Conservation (phyloP, 2,329 filamentous ascomycete genomes). For the Didymosphaeria variabile region DNA sequence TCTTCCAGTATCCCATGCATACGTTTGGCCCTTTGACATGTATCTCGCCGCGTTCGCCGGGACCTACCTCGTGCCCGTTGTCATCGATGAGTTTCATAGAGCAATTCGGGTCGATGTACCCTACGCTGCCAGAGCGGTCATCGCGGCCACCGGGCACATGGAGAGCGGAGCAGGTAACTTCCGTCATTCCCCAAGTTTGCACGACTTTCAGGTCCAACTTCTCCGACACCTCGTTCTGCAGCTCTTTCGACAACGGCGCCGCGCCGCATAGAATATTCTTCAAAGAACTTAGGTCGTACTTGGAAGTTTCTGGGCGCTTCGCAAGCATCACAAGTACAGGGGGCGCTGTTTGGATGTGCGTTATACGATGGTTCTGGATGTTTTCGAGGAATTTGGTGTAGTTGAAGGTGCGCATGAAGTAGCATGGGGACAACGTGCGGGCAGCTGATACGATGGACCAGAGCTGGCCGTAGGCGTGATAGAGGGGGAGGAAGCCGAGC, state of each 20-base stretch:
- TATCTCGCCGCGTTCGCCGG: constrained; percentile 48
- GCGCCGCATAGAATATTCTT: constrained; percentile 50
- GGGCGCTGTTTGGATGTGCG: constrained; percentile 52
- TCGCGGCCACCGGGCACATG: constrained; percentile 49
- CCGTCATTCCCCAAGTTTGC: constrained; percentile 53
- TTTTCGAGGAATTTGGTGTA: constrained; percentile 45
- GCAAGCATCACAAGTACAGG: constrained; percentile 51
- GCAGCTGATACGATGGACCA: constrained; percentile 51
- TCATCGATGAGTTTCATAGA: constrained; percentile 52
- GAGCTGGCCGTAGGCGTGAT: constrained; percentile 55
- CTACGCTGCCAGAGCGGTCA: constrained; percentile 47
- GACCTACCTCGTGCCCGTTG: constrained; percentile 48
- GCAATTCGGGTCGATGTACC: constrained; percentile 48
- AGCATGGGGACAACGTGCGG: constrained; percentile 44
- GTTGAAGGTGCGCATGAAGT: constrained; percentile 53
- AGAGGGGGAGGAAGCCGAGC: constrained; percentile 55
- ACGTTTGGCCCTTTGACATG: constrained; percentile 51
- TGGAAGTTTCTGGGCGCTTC: constrained; percentile 45
- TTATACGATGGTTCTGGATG: constrained; percentile 49
- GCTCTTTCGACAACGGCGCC: constrained; percentile 49
- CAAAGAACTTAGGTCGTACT: constrained; percentile 45
- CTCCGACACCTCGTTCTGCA: constrained; percentile 51
- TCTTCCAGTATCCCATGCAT: constrained; percentile 52
- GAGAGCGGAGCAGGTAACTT: constrained; percentile 49
- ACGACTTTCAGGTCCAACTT: constrained; percentile 47